Evolutionary conservation across 768 basidiomycete species (phyloP).

Genomic region (Tulasnella sp.): DNA sequence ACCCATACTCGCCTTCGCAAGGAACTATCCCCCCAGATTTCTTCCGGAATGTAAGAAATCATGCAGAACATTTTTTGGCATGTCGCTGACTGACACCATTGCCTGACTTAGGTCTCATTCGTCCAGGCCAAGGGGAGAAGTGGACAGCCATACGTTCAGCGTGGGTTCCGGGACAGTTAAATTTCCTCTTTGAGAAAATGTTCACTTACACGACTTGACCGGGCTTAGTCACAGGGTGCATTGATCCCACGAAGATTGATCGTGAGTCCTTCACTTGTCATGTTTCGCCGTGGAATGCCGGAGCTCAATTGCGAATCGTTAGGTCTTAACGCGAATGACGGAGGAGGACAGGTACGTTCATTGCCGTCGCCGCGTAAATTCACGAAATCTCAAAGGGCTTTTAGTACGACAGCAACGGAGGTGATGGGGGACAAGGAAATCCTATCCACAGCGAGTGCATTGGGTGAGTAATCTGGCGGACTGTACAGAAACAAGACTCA

Average conservation of each 20-base stretch:
- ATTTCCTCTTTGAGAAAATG: background rate
- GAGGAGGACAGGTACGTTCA: slow-evolving; percentile 23
- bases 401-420: slow-evolving; percentile 29
- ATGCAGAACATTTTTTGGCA: no score
- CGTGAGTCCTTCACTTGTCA: background rate
- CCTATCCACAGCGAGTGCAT: slow-evolving; percentile 25
- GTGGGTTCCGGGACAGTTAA: background rate
- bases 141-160: background rate
- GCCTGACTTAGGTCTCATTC: background rate
- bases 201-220: background rate
- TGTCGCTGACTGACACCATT: background rate
- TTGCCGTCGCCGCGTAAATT: background rate
- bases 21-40: slow-evolving; percentile 7
- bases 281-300: background rate
- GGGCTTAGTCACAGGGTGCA: slow-evolving; percentile 1
- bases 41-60: background rate
- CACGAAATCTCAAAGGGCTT: background rate
- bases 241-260: background rate
- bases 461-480: slow-evolving; percentile 11
- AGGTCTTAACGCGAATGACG: slow-evolving; percentile 26
- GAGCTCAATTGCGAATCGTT: no score
- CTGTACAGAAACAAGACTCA: background rate
- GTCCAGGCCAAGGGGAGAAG: background rate
- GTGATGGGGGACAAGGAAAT: slow-evolving; percentile 18
- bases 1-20: background rate